Evolutionary conservation across 352 stramenopile species (phyloP).

Genomic region (Globisporangium echinulatum): DNA sequence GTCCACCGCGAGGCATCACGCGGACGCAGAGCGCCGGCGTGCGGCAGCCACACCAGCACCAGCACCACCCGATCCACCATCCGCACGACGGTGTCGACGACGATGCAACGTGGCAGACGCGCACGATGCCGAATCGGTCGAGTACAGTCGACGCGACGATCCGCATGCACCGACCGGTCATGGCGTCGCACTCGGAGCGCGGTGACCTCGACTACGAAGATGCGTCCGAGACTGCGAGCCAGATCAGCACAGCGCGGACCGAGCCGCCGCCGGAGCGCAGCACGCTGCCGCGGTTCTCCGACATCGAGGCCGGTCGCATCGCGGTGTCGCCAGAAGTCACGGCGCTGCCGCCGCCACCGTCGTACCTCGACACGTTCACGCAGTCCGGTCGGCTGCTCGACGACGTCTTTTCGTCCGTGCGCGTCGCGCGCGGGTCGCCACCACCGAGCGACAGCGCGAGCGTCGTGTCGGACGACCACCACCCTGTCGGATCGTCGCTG

Average conservation of each 20-base stretch:
- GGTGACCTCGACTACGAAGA: conserved; percentile 16
- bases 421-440: conserved; percentile 10
- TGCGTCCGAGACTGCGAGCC: conserved; percentile 10
- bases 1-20: conserved; percentile 16
- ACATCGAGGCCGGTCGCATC: conserved; percentile 30
- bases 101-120: conserved; percentile 14
- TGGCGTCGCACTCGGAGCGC: conserved; percentile 16
- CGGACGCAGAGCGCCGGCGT: conserved; percentile 20
- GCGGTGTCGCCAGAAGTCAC: conserved; percentile 16
- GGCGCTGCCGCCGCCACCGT: conserved; percentile 24
- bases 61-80: background rate
- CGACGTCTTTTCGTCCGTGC: background rate
- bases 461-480: conserved; percentile 12
- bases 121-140: conserved; percentile 8
- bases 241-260: conserved; percentile 9
- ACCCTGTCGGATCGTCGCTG: background rate
- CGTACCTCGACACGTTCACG: conserved; percentile 35
- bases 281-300: conserved; percentile 29
- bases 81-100: background rate
- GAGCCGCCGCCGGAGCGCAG: background rate
- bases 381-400: conserved; percentile 17
- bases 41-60: background rate
- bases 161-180: conserved; percentile 11
- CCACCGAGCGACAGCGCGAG: conserved; percentile 16
- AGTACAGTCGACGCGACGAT: conserved; percentile 8